A percentile compares a stretch with the other conserved stretches of the same genome.
Conservation (phyloP, 306 rosid genomes). For the Pueraria montana region DNA sequence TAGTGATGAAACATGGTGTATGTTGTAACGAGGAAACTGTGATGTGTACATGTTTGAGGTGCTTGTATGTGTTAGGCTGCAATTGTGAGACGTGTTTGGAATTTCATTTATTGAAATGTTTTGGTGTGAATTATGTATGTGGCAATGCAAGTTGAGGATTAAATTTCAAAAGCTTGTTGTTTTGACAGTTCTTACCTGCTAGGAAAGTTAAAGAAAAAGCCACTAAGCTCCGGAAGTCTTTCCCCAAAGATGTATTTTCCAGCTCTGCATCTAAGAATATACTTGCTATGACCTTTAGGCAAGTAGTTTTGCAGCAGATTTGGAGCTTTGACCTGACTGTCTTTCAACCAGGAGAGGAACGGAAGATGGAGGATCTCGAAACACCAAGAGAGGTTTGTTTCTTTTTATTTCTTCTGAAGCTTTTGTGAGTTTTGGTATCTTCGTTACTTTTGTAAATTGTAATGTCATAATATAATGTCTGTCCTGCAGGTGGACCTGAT, state of each 20-base stretch:
- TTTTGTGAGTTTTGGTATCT: conserved; percentile 33
- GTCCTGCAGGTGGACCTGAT: conserved; percentile 91
- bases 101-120: neutral
- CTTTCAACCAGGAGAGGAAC: conserved; percentile 79
- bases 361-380: conserved; percentile 87
- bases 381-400: conserved; percentile 81
- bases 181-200: conserved; percentile 84
- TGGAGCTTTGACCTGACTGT: conserved; percentile 79
- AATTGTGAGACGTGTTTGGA: conserved; percentile 21
- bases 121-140: conserved; percentile 37
- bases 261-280: conserved; percentile 67
- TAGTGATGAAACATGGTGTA: conserved; percentile 15
- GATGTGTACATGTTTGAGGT: neutral
- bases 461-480: conserved; percentile 69
- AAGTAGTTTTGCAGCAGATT: conserved; percentile 83
- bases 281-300: conserved; percentile 93
- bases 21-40: conserved; percentile 25
- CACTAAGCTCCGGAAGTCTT: conserved; percentile 69
- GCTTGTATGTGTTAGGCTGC: conserved; percentile 5
- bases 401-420: conserved; percentile 19
- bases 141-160: conserved; percentile 12
- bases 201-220: conserved; percentile 84
- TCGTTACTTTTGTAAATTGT: conserved; percentile 57
- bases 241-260: conserved; percentile 64
- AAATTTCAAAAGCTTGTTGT: conserved; percentile 41